Evolutionary conservation across 495 filamentous ascomycete species (phyloP).

Genomic region (Lophiostoma macrostomum): DNA sequence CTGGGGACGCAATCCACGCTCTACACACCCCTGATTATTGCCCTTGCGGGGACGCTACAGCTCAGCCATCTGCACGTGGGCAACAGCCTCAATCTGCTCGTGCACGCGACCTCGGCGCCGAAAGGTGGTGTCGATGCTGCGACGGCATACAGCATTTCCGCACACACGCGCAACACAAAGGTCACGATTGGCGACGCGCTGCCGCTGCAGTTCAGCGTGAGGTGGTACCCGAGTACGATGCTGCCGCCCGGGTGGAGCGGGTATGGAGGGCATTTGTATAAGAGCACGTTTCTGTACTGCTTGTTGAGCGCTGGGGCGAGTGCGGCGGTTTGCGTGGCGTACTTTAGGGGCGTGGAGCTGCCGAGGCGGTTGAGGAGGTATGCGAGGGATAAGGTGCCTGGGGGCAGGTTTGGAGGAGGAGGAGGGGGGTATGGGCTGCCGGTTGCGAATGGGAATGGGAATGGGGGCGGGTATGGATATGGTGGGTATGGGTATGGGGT

Average conservation of each 20-base stretch:
- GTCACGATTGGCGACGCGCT: constrained; percentile 86
- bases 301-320: constrained; percentile 57
- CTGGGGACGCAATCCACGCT: constrained; percentile 41
- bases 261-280: constrained; percentile 64
- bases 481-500: constrained; percentile 40
- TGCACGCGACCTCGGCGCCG: constrained; percentile 72
- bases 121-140: constrained; percentile 63
- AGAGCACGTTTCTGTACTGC: constrained; percentile 64
- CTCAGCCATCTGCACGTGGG: constrained; percentile 86
- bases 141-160: constrained; percentile 79
- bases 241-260: constrained; percentile 56
- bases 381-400: constrained; percentile 39
- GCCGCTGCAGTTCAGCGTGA: constrained; percentile 73
- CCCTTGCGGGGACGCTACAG: constrained; percentile 84
- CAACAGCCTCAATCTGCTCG: constrained; percentile 80
- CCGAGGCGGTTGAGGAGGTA: constrained; percentile 48
- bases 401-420: constrained; percentile 17
- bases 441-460: constrained; percentile 28
- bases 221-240: constrained; percentile 77
- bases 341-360: constrained; percentile 63
- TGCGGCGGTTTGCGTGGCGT: constrained; percentile 52
- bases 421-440: constrained; percentile 41
- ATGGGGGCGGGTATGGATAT: constrained; percentile 33
- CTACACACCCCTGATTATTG: constrained; percentile 72
- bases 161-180: constrained; percentile 53